A percentile compares a stretch with the other conserved stretches of the same genome.
phyloP scores from a whole-genome alignment of 2,329 filamentous ascomycete genomes.

The Neopestalotiopsis clavispora region DNA sequence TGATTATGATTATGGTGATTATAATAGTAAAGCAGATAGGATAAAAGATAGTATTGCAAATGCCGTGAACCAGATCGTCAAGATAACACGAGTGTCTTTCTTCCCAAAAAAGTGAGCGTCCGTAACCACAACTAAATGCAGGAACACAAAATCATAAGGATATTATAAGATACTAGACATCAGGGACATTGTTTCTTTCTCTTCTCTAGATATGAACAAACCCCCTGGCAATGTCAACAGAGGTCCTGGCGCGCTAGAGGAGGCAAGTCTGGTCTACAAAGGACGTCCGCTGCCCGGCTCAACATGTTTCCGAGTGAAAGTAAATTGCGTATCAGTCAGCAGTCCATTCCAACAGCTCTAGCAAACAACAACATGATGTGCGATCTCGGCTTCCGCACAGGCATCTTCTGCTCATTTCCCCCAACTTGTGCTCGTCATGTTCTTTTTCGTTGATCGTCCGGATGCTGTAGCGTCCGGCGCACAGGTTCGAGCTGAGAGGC shows the following conservation, averaged over 20 bases:
- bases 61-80: not conserved
- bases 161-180: not conserved
- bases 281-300: not conserved
- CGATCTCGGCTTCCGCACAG: not conserved
- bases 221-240: too few relatives aligned
- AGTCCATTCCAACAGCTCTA: not conserved
- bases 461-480: not conserved
- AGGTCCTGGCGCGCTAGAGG: not conserved
- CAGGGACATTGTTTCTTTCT: too few relatives aligned
- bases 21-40: not conserved
- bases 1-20: not conserved
- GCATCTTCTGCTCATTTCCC: not conserved
- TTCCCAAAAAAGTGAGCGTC: not conserved
- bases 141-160: not conserved
- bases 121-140: not conserved
- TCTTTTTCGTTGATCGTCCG: not conserved
- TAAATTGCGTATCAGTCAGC: not conserved
- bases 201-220: too few relatives aligned
- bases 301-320: not conserved
- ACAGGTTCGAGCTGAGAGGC: not conserved
- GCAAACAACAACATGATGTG: not conserved
- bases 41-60: not conserved
- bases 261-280: not conserved
- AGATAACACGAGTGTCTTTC: not conserved
- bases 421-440: not conserved